Base-by-base conservation (phyloP, 148 eudicot genomes). In the Rhododendron mucronatum region DNA sequence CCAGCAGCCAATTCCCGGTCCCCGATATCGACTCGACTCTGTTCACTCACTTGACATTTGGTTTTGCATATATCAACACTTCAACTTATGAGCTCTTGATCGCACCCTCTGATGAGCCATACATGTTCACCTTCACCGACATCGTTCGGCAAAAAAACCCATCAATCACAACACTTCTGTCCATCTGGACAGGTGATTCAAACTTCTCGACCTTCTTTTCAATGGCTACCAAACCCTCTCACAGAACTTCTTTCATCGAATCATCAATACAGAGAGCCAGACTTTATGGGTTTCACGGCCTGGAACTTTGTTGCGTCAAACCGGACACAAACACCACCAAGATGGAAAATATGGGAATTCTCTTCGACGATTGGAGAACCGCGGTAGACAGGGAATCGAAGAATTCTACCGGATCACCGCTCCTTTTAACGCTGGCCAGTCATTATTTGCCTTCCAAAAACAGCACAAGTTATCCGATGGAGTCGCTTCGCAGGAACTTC, bases 361-460 rank as follows among this genome's bases (percentile, higher is more conserved):
- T 91, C 21, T 75, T 91, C 10, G 84, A 90, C 30, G 91, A 91
- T 65, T 91, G 90, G 90, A 84, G 93, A 33, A 39, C 83, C 3
- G 87, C 90, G 15, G 30, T 90, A 26, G 41, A 87, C 21, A 53
- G 75, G 4, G 88, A 88, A n/a, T 15, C 86, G 33, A 53, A 2
- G n/a, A 59, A 21, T 4, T 69, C 63, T 12, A 21, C 35, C 18
- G 0, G 5, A 18, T 51, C 48, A 23, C 80, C 15, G 4, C 77
- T 90, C 26, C 87, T 85, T 47, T 69, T 90, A 81, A 87, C 83
- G 5, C 80, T 90, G 84, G 82, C 45, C 20, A 86, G 84, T 55
- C 35, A 50, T 48, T 81, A 86, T 74, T 5, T 44, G 45, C 45
- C 45, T 44, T 21, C 26, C 5, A 61, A 23, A 20, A 61, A 61